Conservation (phyloP, 257 asterid species). For the Primulina eburnea region DNA sequence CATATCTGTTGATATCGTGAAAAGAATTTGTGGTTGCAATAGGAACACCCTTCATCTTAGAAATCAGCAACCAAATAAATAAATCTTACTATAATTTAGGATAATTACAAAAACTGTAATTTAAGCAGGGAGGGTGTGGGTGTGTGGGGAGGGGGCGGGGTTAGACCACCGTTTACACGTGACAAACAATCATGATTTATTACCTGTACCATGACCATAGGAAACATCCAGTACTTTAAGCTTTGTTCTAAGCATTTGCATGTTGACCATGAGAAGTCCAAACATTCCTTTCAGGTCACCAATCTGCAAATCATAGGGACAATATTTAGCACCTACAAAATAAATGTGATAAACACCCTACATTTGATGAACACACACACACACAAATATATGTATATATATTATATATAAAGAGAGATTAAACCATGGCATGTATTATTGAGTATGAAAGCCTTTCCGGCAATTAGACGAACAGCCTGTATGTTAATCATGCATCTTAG, state of each 20-base stretch:
- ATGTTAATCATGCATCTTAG: too few species aligned
- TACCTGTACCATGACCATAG: conserved; percentile 84
- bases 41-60: conserved; percentile 3
- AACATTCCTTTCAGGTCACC: conserved; percentile 89
- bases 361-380: background rate
- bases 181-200: conserved; percentile 19
- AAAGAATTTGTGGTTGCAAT: too few species aligned
- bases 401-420: too few species aligned
- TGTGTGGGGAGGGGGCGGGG: too few species aligned
- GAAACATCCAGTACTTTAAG: conserved; percentile 70
- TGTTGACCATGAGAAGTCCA: conserved; percentile 66
- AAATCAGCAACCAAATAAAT: conserved; percentile 21
- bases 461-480: too few species aligned
- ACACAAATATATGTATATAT: too few species aligned
- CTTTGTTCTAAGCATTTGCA: conserved; percentile 70
- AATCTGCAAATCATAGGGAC: conserved; percentile 50
- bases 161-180: background rate
- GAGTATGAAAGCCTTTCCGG: too few species aligned
- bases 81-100: conserved; percentile 6
- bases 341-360: background rate
- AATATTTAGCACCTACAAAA: conserved; percentile 6
- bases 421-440: too few species aligned
- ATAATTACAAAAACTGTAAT: conserved; percentile 3
- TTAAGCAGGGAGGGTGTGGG: too few species aligned
- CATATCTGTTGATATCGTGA: too few species aligned